A percentile compares a stretch with the other conserved stretches of the same genome.
Conservation (phyloP, 1,284 basidiomycete genomes). For the Ganoderma lingzhi region DNA sequence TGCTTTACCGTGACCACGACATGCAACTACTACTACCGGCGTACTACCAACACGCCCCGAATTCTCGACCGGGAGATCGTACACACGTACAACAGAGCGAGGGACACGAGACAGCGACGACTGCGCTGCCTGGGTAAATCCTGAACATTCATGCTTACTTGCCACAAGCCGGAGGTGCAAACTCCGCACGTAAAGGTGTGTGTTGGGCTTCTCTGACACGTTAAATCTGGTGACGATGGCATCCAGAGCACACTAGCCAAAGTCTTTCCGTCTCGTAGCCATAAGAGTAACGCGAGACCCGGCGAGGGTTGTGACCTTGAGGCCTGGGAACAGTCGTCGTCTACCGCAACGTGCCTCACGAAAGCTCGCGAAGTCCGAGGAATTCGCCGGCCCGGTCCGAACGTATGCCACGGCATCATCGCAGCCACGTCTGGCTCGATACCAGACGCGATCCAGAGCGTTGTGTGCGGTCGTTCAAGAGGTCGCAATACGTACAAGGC, state of each 20-base stretch:
- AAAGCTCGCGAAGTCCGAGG: background rate
- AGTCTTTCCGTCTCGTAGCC: background rate
- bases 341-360: background rate
- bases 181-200: background rate
- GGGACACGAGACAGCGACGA: background rate
- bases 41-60: background rate
- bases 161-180: background rate
- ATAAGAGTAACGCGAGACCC: background rate
- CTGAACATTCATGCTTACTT: background rate
- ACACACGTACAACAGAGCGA: background rate
- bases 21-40: background rate
- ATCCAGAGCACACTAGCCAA: background rate
- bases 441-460: slow-evolving; percentile 1
- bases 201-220: background rate
- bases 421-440: slow-evolving; percentile 2
- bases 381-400: background rate
- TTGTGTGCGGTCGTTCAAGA: background rate
- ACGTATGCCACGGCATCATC: background rate
- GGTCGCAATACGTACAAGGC: background rate
- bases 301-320: background rate
- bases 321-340: background rate
- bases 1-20: background rate
- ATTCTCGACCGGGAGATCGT: background rate
- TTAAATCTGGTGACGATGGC: background rate
- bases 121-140: background rate